Base-by-base conservation (phyloP, 140 eudicot genomes). In the Oenanthe javanica region DNA sequence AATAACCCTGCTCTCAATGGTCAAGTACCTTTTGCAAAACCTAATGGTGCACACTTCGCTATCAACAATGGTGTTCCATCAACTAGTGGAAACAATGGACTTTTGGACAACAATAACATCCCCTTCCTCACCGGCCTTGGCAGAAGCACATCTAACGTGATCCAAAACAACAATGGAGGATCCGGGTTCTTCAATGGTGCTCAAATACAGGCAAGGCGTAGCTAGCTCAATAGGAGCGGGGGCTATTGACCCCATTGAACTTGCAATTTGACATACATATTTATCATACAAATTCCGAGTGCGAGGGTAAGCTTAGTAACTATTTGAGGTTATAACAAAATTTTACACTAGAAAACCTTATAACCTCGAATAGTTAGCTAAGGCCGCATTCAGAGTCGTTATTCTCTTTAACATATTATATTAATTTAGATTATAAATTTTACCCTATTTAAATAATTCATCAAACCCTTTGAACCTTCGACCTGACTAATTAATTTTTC, bases 71-170 rank as follows among this genome's bases (percentile, higher is more conserved):
- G 96, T 19, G 81, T 85, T 78, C 83, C 86, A 16, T 76, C 73
- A 42, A 87, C 83, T 80, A 88, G 83, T 54, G 83, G 75, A 38
- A 89, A 88, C 75, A 84, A 70, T 25, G 91, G 84, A 13, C 82
- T 88, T 48, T 72, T 86, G 57, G 85, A 85, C 89, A 92, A 87
- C 90, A 90, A 89, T 84, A 91, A 91, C 74, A 73, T 89, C 75
- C 97, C 97, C 4, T 91, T 91, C 85, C 88, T 91, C 75, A 89
- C 92, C 1, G 94, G 97, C 50, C 86, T 91, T 21, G 85, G 97
- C 36, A 91, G 97, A 31, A 80, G 83, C 75, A 63, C 89, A 18
- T 81, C 92, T 9, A 87, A 80, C n/a, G 78, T 87, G 2, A 46
- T 83, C 23, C 89, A 86, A 63, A 83, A 81, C 10, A 91, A 91